A percentile compares a stretch with the other conserved stretches of the same genome.
Evolutionary conservation across 495 filamentous ascomycete genomes (phyloP).

Genomic region (Tuber umbilicatum): DNA sequence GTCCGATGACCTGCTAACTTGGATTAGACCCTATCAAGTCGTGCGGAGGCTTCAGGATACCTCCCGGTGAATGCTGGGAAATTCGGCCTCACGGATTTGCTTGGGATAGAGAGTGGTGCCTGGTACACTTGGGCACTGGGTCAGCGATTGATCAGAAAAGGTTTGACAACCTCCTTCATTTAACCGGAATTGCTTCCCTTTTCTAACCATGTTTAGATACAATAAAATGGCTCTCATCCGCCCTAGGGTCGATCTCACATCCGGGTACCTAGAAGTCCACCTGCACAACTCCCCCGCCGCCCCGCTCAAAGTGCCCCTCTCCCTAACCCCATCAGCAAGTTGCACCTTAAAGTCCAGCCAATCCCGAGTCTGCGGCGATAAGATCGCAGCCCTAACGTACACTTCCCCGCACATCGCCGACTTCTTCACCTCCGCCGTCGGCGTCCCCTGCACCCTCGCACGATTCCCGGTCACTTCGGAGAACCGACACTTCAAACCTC

Average conservation of each 20-base stretch:
- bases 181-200: neutral
- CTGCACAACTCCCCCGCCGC: constrained; percentile 19
- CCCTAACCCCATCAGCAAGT: constrained; percentile 13
- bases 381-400: constrained; percentile 62
- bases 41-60: constrained; percentile 71
- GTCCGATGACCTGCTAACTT: neutral
- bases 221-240: constrained; percentile 74
- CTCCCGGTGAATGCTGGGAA: constrained; percentile 60
- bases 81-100: constrained; percentile 69
- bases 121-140: constrained; percentile 75
- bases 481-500: constrained; percentile 59
- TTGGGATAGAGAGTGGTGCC: constrained; percentile 92
- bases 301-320: constrained; percentile 28
- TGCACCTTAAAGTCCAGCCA: constrained; percentile 42
- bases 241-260: constrained; percentile 60
- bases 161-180: constrained; percentile 2
- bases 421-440: constrained; percentile 68
- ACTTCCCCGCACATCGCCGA: constrained; percentile 54
- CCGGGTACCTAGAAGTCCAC: constrained; percentile 51
- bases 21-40: constrained; percentile 69
- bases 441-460: constrained; percentile 71
- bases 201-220: constrained; percentile 44
- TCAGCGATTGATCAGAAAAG: constrained; percentile 73
- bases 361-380: constrained; percentile 73
- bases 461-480: constrained; percentile 62